Base-by-base conservation (phyloP, 495 filamentous ascomycete species). In the Oidiodendron maius region DNA sequence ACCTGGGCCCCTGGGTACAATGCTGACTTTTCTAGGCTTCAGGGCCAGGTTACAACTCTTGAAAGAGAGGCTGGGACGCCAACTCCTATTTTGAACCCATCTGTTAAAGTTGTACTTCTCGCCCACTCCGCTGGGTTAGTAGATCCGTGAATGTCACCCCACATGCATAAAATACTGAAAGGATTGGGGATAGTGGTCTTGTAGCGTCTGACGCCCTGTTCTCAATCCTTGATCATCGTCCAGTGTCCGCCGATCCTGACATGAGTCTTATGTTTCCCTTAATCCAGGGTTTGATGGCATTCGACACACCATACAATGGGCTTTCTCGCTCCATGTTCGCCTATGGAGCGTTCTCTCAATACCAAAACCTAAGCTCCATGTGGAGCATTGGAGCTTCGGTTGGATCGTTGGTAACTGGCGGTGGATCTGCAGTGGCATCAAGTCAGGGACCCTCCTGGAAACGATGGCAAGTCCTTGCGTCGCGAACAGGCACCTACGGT, bases 261-360 rank as follows among this genome's bases (percentile, higher is more conserved):
- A 23, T 34, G 20, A 50, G 47, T 43, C 65, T 80, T 55, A 81
- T 84, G 74, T 85, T 83, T 53, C 81, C 80, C 16, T 77, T 77
- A 55, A 71, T 96, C 49, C 82, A 87, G 54, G 91, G 88, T 41
- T 72, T 96, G 12, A 76, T 96, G 16, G 86, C 89, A 23, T 96
- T 96, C 60, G 93, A 98, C 65, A 96, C 93, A 0, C 91, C 91
- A 2, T 96, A 81, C 56, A 74, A 96, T 1, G 91, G 91, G 16
- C 88, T 97, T 50, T 78, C 86, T 3, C 89, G 91, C 0, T 81
- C 84, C 15, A 85, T 96, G 0, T 80, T 96, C 4, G 89, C 91
- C 6, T 85, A 96, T 59, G 84, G 86, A n/a, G 91, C 89, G 2
- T 87, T 96, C 62, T 76, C 75, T 3, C 89, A 96, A 51, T 87